These are phyloP conservation scores for Jimgerdemannia lactiflua DNA, from an alignment of 192 early-diverging fungal genomes.

Conservation along the genomic window DNA sequence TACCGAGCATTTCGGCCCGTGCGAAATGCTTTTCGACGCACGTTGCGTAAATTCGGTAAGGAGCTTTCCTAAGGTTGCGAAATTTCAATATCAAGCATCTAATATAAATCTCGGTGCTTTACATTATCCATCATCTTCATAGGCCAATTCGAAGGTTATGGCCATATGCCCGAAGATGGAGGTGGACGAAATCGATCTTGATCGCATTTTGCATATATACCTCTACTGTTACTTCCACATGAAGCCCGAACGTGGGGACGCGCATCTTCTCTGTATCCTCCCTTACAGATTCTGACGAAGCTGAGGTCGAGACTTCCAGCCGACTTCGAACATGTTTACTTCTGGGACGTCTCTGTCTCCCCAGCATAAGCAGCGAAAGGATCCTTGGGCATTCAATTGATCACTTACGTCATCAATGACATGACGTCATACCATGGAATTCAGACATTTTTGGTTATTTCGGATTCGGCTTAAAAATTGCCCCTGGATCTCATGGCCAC, in stretches of 20 bases:
- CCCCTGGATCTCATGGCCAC: too few relatives aligned
- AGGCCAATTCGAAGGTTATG: constrained; percentile 55
- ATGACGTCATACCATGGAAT: too few relatives aligned
- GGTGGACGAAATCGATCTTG: constrained; percentile 71
- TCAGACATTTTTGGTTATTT: too few relatives aligned
- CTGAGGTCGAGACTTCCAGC: not conserved
- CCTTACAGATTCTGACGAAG: not conserved
- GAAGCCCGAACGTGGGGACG: not conserved
- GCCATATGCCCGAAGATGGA: constrained; percentile 63
- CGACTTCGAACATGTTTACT: not conserved
- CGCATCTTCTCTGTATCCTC: not conserved
- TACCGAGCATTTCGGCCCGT: not conserved
- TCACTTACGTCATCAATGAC: too few relatives aligned
- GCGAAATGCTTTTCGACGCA: constrained; percentile 37
- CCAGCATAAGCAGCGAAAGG: too few relatives aligned
- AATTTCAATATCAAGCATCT: constrained; percentile 13
- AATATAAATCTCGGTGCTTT: not conserved
- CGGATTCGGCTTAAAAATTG: too few relatives aligned
- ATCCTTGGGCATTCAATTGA: too few relatives aligned
- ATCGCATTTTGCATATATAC: constrained; percentile 23
- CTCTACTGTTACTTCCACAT: not conserved
- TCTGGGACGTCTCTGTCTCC: too few relatives aligned
- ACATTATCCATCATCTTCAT: not conserved
- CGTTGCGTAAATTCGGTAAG: constrained; percentile 50
- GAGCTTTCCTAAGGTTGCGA: not conserved